phyloP scores from a whole-genome alignment of 2,329 filamentous ascomycete species.

The Aspergillus sp. region DNA sequence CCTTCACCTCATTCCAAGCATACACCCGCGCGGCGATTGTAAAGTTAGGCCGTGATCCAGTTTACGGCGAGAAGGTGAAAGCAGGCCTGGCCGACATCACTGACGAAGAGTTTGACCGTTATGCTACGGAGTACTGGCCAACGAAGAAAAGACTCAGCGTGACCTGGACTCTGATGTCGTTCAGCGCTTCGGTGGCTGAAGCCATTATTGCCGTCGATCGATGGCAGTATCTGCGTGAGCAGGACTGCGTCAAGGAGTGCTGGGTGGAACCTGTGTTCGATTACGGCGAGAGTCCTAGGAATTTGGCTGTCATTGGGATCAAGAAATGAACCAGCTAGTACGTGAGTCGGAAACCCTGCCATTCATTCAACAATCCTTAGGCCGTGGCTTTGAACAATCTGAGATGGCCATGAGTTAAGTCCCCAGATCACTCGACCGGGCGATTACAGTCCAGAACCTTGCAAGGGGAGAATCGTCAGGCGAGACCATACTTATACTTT shows the following conservation, averaged over 20 bases:
- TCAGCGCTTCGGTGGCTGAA: constrained; percentile 85
- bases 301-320: constrained; percentile 88
- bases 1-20: constrained; percentile 70
- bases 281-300: constrained; percentile 79
- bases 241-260: constrained; percentile 68
- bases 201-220: constrained; percentile 86
- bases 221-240: constrained; percentile 83
- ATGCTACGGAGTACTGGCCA: constrained; percentile 63
- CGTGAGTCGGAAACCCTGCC: no score
- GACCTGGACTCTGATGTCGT: constrained; percentile 94
- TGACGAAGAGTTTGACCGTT: constrained; percentile 71
- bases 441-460: no score
- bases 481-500: no score
- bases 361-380: no score
- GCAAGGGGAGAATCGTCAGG: no score
- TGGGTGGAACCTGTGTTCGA: constrained; percentile 97
- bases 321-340: constrained; percentile 55
- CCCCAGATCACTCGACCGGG: no score
- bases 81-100: constrained; percentile 68
- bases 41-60: constrained; percentile 67
- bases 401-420: no score
- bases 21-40: constrained; percentile 79
- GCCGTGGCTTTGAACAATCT: no score
- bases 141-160: constrained; percentile 80
- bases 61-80: constrained; percentile 60